phyloP scores from a whole-genome alignment of 2,329 filamentous ascomycete species.

The Tolypocladium sp. region DNA sequence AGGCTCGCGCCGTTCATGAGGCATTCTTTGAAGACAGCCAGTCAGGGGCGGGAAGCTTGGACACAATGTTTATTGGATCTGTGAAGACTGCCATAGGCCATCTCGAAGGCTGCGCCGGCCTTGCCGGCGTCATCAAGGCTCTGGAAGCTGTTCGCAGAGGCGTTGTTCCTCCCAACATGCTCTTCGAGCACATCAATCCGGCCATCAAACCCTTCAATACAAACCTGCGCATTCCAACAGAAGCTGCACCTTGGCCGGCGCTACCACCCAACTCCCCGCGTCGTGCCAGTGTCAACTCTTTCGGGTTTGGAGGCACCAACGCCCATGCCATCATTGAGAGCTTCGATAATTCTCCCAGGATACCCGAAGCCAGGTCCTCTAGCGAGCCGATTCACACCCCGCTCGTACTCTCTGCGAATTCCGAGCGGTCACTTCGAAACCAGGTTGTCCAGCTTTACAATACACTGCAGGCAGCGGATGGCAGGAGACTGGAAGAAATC shows the following conservation, averaged over 20 bases:
- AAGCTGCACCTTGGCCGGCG: slow-evolving; percentile 11
- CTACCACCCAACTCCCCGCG: slow-evolving; percentile 8
- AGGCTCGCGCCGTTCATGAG: slow-evolving; percentile 23
- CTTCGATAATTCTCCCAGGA: neutral
- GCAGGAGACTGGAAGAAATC: neutral
- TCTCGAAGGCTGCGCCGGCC: slow-evolving; percentile 13
- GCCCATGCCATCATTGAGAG: slow-evolving; percentile 29
- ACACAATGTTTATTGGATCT: slow-evolving; percentile 10
- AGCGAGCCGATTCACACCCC: neutral
- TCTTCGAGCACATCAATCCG: slow-evolving; percentile 18
- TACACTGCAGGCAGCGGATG: neutral
- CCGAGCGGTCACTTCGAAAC: neutral
- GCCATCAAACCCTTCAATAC: slow-evolving; percentile 13
- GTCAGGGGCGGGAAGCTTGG: too few species aligned
- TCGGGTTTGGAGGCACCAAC: slow-evolving; percentile 41
- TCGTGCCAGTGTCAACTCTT: slow-evolving; percentile 36
- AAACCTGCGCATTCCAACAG: slow-evolving; percentile 10
- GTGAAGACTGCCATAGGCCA: slow-evolving; percentile 19
- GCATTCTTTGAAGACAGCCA: slow-evolving; percentile 22
- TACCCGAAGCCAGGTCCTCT: too few species aligned
- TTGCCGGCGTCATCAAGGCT: slow-evolving; percentile 13
- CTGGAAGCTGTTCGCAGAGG: slow-evolving; percentile 8
- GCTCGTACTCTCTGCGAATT: neutral
- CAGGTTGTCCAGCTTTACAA: neutral
- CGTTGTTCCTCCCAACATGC: slow-evolving; percentile 19